A percentile compares a stretch with the other conserved stretches of the same genome.
Evolutionary conservation across 768 basidiomycete species (phyloP).

Genomic region (Amanita pallidorosea): DNA sequence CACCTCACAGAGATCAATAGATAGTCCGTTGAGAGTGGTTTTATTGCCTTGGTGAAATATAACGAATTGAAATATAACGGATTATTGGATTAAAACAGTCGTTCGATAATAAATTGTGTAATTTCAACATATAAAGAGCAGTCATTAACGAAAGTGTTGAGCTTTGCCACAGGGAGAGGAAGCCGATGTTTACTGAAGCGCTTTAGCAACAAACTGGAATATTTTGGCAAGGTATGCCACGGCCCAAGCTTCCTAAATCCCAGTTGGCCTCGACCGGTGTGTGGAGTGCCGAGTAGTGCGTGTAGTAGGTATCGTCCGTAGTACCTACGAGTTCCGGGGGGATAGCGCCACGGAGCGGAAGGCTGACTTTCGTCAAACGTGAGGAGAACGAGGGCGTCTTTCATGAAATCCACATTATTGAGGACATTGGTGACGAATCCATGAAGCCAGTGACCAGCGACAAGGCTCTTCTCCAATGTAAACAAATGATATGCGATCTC

Average conservation of each 20-base stretch:
- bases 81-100: too few relatives aligned
- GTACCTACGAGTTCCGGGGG: slow-evolving; percentile 30
- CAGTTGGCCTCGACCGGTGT: slow-evolving; percentile 55
- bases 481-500: too few relatives aligned
- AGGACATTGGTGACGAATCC: slow-evolving; percentile 45
- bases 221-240: slow-evolving; percentile 36
- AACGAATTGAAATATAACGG: too few relatives aligned
- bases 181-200: neutral
- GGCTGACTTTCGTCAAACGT: slow-evolving; percentile 51
- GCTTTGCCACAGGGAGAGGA: too few relatives aligned
- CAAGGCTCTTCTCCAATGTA: too few relatives aligned
- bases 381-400: slow-evolving; percentile 43
- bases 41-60: too few relatives aligned
- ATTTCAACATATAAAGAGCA: too few relatives aligned
- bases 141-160: too few relatives aligned
- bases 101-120: too few relatives aligned
- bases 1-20: too few relatives aligned
- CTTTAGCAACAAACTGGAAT: slow-evolving; percentile 33
- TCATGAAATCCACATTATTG: slow-evolving; percentile 33
- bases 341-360: slow-evolving; percentile 24
- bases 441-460: slow-evolving; percentile 32
- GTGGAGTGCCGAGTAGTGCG: slow-evolving; percentile 47
- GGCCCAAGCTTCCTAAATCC: slow-evolving; percentile 48
- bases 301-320: slow-evolving; percentile 43
- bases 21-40: too few relatives aligned